Evolutionary conservation across 306 rosid species (phyloP), one percentile per base, ranked within the genome.

Genomic region (Trifolium dubium): DNA sequence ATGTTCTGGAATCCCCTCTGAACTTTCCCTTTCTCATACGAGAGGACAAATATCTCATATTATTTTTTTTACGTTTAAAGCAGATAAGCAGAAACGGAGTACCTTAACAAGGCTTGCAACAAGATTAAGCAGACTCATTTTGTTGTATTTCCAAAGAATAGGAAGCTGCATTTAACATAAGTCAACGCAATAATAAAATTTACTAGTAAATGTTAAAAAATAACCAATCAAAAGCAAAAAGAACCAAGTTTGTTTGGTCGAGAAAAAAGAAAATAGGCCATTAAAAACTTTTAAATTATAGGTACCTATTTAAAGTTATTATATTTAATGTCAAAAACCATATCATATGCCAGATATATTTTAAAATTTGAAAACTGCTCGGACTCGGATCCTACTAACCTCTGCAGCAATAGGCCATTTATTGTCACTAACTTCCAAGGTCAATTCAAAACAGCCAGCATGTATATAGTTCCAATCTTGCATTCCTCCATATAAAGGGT

Each of bases 401-500:
- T 94, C 96, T 35, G 82, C 75, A 63, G 96, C 92, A 78, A 68
- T 51, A 77, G 97, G 99, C 99, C 99, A 94, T 86, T 92, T 94
- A 83, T 88, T 78, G 64, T 89, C 96, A 58, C 97, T 94, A 72
- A 94, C 71, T 92, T 94, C 99, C 76, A 89, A 81, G 61, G 97
- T 94, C 83, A 88, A 82, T 80, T 94, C 99, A 74, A 94, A 87
- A 87, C 97, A 92, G 54, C 93, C 96, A 53, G 80, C 95, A 28
- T 90, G 86, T 77, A 87, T 92, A 67, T 89, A 94, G 82, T 94
- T 94, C 96, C 97, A 94, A 75, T 92, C 99, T 83, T 94, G 97
- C 99, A 94, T 94, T 79, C 96, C 99, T 61, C 99, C 99, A 60
- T 92, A 92, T 64, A 94, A 72, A 14, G 99, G 99, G 58, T 94